phyloP scores from a whole-genome alignment of 108 stramenopile genomes.

The Bacterosira constricta region DNA sequence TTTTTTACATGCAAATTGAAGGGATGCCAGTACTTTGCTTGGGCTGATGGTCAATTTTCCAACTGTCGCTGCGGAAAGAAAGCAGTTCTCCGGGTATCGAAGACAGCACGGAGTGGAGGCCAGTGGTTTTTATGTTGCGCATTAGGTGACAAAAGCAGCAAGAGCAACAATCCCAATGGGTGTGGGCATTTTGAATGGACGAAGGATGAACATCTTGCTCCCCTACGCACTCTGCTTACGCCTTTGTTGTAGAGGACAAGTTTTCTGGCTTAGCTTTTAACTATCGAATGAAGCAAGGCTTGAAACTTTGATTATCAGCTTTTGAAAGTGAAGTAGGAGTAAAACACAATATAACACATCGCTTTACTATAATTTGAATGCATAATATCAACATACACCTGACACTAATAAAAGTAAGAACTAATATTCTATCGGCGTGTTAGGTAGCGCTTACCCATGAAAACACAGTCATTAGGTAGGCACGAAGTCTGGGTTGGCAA shows the following conservation, averaged over 20 bases:
- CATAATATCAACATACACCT: too few relatives aligned
- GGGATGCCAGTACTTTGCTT: slow-evolving; percentile 56
- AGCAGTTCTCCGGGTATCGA: slow-evolving; percentile 51
- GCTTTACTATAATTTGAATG: too few relatives aligned
- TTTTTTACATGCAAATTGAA: slow-evolving; percentile 53
- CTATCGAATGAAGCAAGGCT: background rate
- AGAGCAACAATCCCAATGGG: slow-evolving; percentile 6
- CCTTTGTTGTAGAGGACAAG: slow-evolving; percentile 22
- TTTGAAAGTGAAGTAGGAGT: too few relatives aligned
- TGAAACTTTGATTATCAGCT: too few relatives aligned
- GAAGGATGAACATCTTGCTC: slow-evolving; percentile 29
- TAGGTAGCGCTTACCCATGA: too few relatives aligned
- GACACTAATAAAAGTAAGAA: too few relatives aligned
- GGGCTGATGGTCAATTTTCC: slow-evolving; percentile 65
- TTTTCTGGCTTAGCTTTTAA: background rate
- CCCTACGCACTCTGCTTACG: slow-evolving; percentile 24
- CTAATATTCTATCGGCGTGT: too few relatives aligned
- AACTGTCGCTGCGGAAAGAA: slow-evolving; percentile 46
- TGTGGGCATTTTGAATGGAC: slow-evolving; percentile 54
- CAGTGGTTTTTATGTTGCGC: slow-evolving; percentile 68
- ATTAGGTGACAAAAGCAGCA: slow-evolving; percentile 9
- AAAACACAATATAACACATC: too few relatives aligned
- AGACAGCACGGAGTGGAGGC: slow-evolving; percentile 60
- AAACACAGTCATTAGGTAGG: slow-evolving; percentile 57
- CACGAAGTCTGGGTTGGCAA: slow-evolving; percentile 86